phyloP scores from a whole-genome alignment of 2,329 filamentous ascomycete genomes.

The Penicillium sumatraense region DNA sequence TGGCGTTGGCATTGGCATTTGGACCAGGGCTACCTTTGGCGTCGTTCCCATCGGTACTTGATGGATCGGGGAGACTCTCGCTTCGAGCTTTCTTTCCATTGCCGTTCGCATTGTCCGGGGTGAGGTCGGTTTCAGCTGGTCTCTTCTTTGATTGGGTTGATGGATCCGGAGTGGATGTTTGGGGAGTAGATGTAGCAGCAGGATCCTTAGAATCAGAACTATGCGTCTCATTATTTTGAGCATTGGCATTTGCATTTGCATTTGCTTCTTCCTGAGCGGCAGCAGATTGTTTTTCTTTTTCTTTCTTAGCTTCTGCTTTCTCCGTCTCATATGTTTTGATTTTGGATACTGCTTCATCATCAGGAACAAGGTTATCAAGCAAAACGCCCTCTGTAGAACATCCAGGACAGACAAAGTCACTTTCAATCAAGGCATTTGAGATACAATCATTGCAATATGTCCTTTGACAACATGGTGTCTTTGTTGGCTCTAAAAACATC shows the following conservation, averaged over 20 bases:
- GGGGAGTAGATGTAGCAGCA: slow-evolving; percentile 27
- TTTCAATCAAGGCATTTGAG: slow-evolving; percentile 97
- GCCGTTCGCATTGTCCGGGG: slow-evolving; percentile 48
- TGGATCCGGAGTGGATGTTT: slow-evolving; percentile 36
- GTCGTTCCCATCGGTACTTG: slow-evolving; percentile 13
- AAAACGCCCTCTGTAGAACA: slow-evolving; percentile 90
- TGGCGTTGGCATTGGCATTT: slow-evolving; percentile 6
- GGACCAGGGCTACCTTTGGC: too few relatives aligned
- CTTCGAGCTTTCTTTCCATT: slow-evolving; percentile 51
- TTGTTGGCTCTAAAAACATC: slow-evolving; percentile 97
- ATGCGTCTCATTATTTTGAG: slow-evolving; percentile 18
- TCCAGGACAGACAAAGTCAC: slow-evolving; percentile 92
- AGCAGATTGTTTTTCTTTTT: slow-evolving; percentile 43
- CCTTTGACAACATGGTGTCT: slow-evolving; percentile 97
- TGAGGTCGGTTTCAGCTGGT: slow-evolving; percentile 71
- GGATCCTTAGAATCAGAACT: slow-evolving; percentile 4
- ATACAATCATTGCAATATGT: slow-evolving; percentile 99
- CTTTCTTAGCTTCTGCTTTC: slow-evolving; percentile 50
- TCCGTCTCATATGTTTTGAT: slow-evolving; percentile 75
- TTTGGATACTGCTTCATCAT: slow-evolving; percentile 77
- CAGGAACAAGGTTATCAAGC: slow-evolving; percentile 85
- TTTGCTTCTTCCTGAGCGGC: slow-evolving; percentile 31
- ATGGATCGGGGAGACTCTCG: slow-evolving; percentile 29
- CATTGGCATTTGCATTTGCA: too few relatives aligned
- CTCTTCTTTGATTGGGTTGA: slow-evolving; percentile 70